These are phyloP conservation scores for Nannochloris sp. DNA, from an alignment of 139 green algal genomes.

Conservation along the genomic window DNA sequence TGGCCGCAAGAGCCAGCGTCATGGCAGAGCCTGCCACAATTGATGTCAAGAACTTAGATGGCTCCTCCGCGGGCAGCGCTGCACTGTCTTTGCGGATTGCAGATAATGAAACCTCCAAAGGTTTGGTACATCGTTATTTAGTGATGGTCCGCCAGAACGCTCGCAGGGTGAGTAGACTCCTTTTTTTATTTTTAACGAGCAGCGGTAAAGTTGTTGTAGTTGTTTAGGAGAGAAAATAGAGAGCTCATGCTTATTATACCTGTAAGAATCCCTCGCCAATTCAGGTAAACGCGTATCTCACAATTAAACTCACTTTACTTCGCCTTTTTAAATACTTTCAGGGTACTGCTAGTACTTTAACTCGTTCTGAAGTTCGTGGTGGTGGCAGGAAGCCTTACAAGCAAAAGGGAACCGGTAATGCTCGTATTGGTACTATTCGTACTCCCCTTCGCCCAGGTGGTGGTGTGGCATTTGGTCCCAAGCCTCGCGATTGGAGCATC, in stretches of 20 bases:
- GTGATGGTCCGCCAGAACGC: conserved; percentile 75
- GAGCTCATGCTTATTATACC: background rate
- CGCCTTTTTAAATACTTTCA: conserved; percentile 30
- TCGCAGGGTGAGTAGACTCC: conserved; percentile 46
- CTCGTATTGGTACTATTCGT: conserved; percentile 68
- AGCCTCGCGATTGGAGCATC: conserved; percentile 94
- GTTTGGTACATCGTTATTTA: conserved; percentile 88
- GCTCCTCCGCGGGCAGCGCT: conserved; percentile 43
- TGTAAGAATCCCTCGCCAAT: background rate
- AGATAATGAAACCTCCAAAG: conserved; percentile 59
- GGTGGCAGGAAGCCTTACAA: conserved; percentile 94
- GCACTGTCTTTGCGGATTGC: conserved; percentile 69
- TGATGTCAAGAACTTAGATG: conserved; percentile 57
- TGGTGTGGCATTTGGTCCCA: conserved; percentile 95
- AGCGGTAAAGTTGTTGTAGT: too few species aligned
- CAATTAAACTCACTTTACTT: too few species aligned
- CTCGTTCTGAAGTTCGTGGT: conserved; percentile 84
- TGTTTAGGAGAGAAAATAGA: background rate
- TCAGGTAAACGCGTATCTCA: background rate
- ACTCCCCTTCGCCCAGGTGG: conserved; percentile 87
- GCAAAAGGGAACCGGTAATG: conserved; percentile 96
- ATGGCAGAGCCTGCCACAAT: conserved; percentile 44
- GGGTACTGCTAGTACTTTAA: conserved; percentile 89
- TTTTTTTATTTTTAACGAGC: background rate
- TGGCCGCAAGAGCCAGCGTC: conserved; percentile 35